Base-by-base conservation (phyloP, 2,329 filamentous ascomycete genomes). In the Dothistroma septosporum region DNA sequence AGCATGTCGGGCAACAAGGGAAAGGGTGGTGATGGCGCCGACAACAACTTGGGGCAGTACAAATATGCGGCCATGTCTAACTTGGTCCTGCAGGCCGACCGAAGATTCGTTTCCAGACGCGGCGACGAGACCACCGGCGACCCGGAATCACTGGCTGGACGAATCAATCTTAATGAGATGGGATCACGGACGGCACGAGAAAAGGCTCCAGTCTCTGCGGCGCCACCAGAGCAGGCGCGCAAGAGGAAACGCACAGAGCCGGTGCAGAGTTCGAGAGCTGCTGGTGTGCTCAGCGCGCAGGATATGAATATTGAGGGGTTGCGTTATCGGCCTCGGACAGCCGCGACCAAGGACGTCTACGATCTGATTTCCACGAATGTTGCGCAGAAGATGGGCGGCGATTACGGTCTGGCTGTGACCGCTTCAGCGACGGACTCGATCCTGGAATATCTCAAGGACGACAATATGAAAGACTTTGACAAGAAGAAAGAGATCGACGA, bases 61-160 rank as follows among this genome's bases (percentile, higher is more conserved):
- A 75, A 75, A 66, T 75, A 75, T 69, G 68, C 68, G 61, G 73
- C 71, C 53, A 75, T 99, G 94, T 99, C 94, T 81, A 99, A 99
- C 87, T 89, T 99, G 91, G 94, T 99, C 75, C 91, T 99, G 86
- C 94, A 99, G 90, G 92, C 92, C 81, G 94, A 99, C 82, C 89
- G 92, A 80, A 89, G 94, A 71, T 97, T 99, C 76, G 89, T 96
- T 71, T 91, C 91, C 66, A 87, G 94, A 76, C 87, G 92, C 72
- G 92, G 88, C 70, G 93, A 99, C 78, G 95, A 99, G 80, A 88
- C 91, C 66, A 97, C 93, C 55, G 94, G 94, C 71, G 94, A 99
- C 76, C 95, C 94, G 55, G 94, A 99, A 80, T 99, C 95, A 60
- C 86, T 99, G 61, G 95, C 94, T 60, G 94, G 94, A 58, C 89